Percentiles rank a stretch among this genome's conserved stretches.
phyloP scores from a whole-genome alignment of 768 basidiomycete genomes.

The Boletus huronensis region DNA sequence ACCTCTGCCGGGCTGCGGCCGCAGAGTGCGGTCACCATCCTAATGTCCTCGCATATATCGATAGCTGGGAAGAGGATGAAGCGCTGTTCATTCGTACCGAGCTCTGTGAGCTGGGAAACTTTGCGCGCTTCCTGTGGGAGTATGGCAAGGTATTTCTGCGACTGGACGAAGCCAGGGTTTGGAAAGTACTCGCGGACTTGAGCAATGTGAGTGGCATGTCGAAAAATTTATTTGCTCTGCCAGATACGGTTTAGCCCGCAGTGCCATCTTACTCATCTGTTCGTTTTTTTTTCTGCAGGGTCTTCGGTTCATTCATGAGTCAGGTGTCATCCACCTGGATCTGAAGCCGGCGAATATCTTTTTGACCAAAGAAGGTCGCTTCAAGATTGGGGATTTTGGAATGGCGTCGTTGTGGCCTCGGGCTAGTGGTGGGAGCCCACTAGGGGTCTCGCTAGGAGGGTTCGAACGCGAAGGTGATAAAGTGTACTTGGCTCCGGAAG shows the following conservation, averaged over 20 bases:
- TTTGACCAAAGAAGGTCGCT: conserved; percentile 77
- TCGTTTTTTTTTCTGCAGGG: conserved; percentile 48
- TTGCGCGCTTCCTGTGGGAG: conserved; percentile 87
- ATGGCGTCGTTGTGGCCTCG: conserved; percentile 96
- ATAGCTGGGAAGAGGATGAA: conserved; percentile 95
- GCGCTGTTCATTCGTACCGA: conserved; percentile 91
- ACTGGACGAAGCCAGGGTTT: conserved; percentile 88
- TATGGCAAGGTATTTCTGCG: conserved; percentile 81
- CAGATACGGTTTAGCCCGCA: conserved; percentile 25
- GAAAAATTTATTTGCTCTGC: conserved; percentile 1
- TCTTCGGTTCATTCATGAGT: conserved; percentile 83
- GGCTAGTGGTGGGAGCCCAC: conserved; percentile 33
- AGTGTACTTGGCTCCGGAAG: conserved; percentile 94
- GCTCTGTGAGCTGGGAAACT: conserved; percentile 89
- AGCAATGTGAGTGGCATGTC: conserved; percentile 62
- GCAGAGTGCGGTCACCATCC: conserved; percentile 46
- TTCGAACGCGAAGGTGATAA: conserved; percentile 98
- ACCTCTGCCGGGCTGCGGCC: conserved; percentile 48
- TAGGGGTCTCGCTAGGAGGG: conserved; percentile 36
- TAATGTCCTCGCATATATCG: conserved; percentile 84
- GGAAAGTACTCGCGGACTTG: conserved; percentile 93
- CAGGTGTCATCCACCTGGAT: conserved; percentile 91
- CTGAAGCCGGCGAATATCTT: conserved; percentile 98
- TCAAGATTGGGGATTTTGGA: conserved; percentile 98
- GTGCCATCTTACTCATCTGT: conserved; percentile 25